These are phyloP conservation scores for Solanum habrochaites DNA, from an alignment of 257 asterid genomes.

Conservation along the genomic window DNA sequence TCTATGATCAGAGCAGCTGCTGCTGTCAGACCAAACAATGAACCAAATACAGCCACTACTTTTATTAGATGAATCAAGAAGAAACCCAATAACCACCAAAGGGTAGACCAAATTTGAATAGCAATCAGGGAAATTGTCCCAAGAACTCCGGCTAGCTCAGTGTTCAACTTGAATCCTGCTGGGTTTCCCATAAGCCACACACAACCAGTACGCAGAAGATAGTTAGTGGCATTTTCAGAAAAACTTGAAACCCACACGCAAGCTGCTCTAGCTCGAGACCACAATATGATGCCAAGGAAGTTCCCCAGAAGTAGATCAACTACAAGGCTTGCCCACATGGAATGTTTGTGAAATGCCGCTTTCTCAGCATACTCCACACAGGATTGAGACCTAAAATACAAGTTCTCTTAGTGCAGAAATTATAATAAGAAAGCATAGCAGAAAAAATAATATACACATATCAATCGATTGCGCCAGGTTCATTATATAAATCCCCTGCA, in stretches of 20 bases:
- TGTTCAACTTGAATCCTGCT: constrained; percentile 94
- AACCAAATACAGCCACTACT: constrained; percentile 61
- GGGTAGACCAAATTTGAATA: constrained; percentile 90
- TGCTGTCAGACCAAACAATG: constrained; percentile 67
- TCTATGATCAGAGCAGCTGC: constrained; percentile 66
- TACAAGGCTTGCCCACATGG: constrained; percentile 60
- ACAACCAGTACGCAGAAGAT: constrained; percentile 78
- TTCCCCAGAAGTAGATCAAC: constrained; percentile 76
- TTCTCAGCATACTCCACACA: constrained; percentile 80
- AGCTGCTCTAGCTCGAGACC: constrained; percentile 48
- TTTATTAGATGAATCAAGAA: constrained; percentile 39
- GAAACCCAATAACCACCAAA: constrained; percentile 57
- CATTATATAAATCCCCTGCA: background rate
- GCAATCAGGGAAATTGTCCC: constrained; percentile 80
- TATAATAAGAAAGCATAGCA: background rate
- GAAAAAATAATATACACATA: background rate
- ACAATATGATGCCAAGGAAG: constrained; percentile 50
- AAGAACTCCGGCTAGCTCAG: constrained; percentile 92
- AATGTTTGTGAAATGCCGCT: constrained; percentile 54
- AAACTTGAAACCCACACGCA: constrained; percentile 41
- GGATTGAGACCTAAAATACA: constrained; percentile 46
- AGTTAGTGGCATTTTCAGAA: constrained; percentile 52
- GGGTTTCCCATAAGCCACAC: constrained; percentile 99
- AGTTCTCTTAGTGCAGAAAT: background rate
- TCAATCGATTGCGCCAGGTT: background rate